Conservation (phyloP, 345 rosid genomes). For the Zanthoxylum bungeanum region DNA sequence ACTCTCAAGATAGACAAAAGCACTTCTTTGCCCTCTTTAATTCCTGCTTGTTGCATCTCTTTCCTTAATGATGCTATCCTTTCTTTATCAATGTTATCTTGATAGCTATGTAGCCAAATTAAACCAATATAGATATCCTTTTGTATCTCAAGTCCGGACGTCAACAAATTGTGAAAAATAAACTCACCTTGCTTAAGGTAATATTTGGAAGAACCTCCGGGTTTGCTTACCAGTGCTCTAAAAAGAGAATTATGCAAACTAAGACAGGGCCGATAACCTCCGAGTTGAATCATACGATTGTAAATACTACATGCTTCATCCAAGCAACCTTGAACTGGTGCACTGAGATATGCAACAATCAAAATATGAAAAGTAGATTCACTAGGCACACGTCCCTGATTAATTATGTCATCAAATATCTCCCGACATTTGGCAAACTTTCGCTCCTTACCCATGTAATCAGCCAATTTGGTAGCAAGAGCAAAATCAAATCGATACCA, state of each 20-base stretch:
- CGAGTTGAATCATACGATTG: slow-evolving; percentile 88
- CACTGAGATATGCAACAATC: slow-evolving; percentile 73
- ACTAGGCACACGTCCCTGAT: slow-evolving; percentile 85
- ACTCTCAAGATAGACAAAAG: slow-evolving; percentile 70
- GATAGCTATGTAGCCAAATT: slow-evolving; percentile 86
- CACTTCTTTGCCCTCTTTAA: slow-evolving; percentile 60
- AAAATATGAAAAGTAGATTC: slow-evolving; percentile 86
- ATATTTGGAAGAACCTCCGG: slow-evolving; percentile 49
- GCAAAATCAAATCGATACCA: slow-evolving; percentile 89
- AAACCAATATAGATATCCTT: slow-evolving; percentile 67
- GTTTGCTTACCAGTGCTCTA: slow-evolving; percentile 59
- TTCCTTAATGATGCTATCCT: slow-evolving; percentile 51
- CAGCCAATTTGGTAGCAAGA: slow-evolving; percentile 83
- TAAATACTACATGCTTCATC: slow-evolving; percentile 81
- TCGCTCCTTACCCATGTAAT: slow-evolving; percentile 75
- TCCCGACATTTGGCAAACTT: slow-evolving; percentile 77
- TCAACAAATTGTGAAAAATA: slow-evolving; percentile 68
- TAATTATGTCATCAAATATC: slow-evolving; percentile 72
- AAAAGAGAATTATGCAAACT: slow-evolving; percentile 78
- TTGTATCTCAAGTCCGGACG: slow-evolving; percentile 65
- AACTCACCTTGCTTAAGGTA: slow-evolving; percentile 83
- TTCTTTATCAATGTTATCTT: slow-evolving; percentile 53
- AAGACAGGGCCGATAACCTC: slow-evolving; percentile 71
- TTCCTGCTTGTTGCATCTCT: slow-evolving; percentile 62
- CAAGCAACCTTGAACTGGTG: slow-evolving; percentile 59